These are phyloP conservation scores for Tulasnella sp. DNA, from an alignment of 768 basidiomycete species.

Conservation along the genomic window DNA sequence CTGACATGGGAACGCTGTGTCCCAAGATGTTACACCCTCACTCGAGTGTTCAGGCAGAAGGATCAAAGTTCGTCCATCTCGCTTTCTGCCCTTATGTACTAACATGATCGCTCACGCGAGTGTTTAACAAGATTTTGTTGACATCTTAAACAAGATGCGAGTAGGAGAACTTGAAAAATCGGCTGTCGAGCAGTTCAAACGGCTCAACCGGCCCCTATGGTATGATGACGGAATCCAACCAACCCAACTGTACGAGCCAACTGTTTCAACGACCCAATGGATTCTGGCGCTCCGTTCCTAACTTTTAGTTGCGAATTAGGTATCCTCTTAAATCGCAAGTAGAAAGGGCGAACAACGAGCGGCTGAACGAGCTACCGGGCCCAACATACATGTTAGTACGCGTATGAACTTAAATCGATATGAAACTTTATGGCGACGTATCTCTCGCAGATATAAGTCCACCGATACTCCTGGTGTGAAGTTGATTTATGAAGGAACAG, in stretches of 20 bases:
- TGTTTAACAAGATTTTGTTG: no score
- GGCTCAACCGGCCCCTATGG: slow-evolving; percentile 46
- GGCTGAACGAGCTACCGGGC: slow-evolving; percentile 33
- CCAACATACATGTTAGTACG: slow-evolving; percentile 22
- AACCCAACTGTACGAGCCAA: slow-evolving; percentile 58
- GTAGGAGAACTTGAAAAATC: slow-evolving; percentile 34
- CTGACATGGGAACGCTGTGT: slow-evolving; percentile 36
- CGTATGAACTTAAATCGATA: slow-evolving; percentile 35
- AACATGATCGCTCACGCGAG: neutral
- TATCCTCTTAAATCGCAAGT: slow-evolving; percentile 68
- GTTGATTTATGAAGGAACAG: neutral
- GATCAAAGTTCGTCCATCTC: slow-evolving; percentile 33
- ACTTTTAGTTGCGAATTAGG: slow-evolving; percentile 32
- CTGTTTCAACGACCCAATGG: neutral
- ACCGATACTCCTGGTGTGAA: neutral
- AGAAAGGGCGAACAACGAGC: slow-evolving; percentile 52
- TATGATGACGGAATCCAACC: slow-evolving; percentile 73
- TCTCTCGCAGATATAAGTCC: neutral
- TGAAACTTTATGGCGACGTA: neutral
- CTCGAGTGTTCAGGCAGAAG: slow-evolving; percentile 41
- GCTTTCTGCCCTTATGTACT: neutral
- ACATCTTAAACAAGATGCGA: slow-evolving; percentile 42
- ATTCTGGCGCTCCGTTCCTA: neutral
- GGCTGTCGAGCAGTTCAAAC: slow-evolving; percentile 45
- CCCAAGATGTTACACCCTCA: slow-evolving; percentile 36